Base-by-base conservation (phyloP, 495 filamentous ascomycete genomes). In the Penicillium daleae region DNA sequence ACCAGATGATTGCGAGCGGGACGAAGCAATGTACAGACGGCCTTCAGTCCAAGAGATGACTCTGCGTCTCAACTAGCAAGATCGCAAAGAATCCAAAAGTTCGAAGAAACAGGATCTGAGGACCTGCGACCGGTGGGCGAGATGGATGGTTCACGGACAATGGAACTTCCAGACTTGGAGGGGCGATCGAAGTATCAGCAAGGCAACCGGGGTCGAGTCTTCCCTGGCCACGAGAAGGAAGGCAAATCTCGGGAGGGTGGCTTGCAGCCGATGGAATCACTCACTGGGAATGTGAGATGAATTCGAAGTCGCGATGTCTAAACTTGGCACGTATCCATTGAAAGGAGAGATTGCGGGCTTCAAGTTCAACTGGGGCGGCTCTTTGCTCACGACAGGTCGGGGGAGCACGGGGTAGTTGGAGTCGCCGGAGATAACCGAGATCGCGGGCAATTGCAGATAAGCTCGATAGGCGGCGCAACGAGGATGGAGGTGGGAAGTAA, bases 381-480 rank as follows among this genome's bases (percentile, higher is more conserved):
- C 22, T 46, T 37, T 27, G n/a, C 21, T 22, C 32, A 37, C 48
- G 4, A 57, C 42, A 35, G 49, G 32, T 57, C 49, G 57, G 57
- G 56, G 59, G 57, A 59, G 59, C 58, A 61, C 60, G 33, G 54
- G 27, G 66, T 49, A 60, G 42, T 64, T 71, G 68, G 69, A 66
- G 70, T 64, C 67, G 66, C 73, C 73, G 70, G 71, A 77, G 73
- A 76, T 76, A 78, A 69, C 74, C 74, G 76, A 75, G 67, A 67
- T 66, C 59, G 63, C 64, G 67, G 53, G 54, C 70, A 74, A 77
- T 77, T 72, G 72, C 57, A 59, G 68, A 70, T 68, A 69, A 70
- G 70, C 21, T 17, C 27, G 35, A 56, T 27, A 15, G 31, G 26
- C 12, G 22, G 52, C 57, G 56, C 57, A 39, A 57, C n/a, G 46